These are phyloP conservation scores for Coffea canephora DNA, from an alignment of 257 asterid species.

Conservation along the genomic window DNA sequence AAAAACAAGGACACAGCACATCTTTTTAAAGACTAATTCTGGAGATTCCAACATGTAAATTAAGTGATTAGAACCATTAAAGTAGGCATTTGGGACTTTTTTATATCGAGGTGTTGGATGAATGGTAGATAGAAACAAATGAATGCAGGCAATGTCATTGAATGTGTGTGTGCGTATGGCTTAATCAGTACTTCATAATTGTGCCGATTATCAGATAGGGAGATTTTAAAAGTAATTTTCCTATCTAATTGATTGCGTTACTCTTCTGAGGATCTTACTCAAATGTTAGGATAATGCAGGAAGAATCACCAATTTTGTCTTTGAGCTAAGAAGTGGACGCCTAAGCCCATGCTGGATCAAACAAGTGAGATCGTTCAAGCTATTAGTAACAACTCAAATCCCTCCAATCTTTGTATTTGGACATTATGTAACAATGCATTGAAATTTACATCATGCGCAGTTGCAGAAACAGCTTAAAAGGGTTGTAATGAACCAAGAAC, in stretches of 20 bases:
- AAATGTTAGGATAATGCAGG: not conserved
- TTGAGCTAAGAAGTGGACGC: too few relatives aligned
- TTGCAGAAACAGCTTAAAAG: not conserved
- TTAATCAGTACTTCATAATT: not conserved
- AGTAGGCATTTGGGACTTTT: conserved; percentile 3
- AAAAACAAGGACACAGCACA: conserved; percentile 10
- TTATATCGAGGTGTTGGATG: not conserved
- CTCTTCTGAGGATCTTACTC: not conserved
- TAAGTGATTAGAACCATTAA: not conserved
- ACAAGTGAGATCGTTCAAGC: not conserved
- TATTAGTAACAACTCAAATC: not conserved
- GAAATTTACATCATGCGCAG: not conserved
- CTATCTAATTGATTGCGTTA: too few relatives aligned
- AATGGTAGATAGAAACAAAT: conserved; percentile 1
- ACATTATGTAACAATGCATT: not conserved
- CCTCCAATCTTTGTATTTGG: not conserved
- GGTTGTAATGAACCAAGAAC: not conserved
- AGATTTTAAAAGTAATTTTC: not conserved
- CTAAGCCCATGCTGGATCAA: not conserved
- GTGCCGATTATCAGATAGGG: not conserved
- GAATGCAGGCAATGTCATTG: not conserved
- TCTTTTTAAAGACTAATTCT: not conserved
- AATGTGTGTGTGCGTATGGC: conserved; percentile 12
- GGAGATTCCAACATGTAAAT: not conserved
- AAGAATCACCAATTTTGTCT: too few relatives aligned